Percentiles rank a stretch among this genome's conserved stretches.
Evolutionary conservation across 768 basidiomycete genomes (phyloP).

Genomic region (Leccinum boreale): DNA sequence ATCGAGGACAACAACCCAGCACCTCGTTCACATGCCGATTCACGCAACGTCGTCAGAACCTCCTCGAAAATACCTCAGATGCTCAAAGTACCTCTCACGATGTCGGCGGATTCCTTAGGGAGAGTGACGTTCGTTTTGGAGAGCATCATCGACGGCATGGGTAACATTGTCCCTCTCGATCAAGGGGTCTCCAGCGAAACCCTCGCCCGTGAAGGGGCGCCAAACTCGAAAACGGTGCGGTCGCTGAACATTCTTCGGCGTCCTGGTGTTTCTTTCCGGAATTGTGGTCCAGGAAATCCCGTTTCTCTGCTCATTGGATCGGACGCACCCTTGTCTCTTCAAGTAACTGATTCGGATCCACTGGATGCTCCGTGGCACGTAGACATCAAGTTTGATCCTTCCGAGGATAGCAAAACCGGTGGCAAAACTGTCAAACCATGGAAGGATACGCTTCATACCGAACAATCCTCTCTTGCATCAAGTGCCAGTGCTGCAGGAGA

Average conservation of each 20-base stretch:
- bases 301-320: conserved; percentile 69
- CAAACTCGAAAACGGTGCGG: conserved; percentile 49
- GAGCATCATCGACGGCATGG: conserved; percentile 77
- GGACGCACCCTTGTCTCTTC: conserved; percentile 54
- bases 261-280: conserved; percentile 67
- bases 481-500: conserved; percentile 66
- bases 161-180: conserved; percentile 62
- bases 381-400: conserved; percentile 58
- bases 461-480: conserved; percentile 44
- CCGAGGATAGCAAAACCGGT: conserved; percentile 34
- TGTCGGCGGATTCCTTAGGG: conserved; percentile 62
- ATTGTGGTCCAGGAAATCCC: conserved; percentile 69
- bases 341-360: conserved; percentile 51
- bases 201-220: conserved; percentile 23
- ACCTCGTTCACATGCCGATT: conserved; percentile 25
- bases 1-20: conserved; percentile 59
- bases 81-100: conserved; percentile 64
- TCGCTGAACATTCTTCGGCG: conserved; percentile 69
- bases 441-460: conserved; percentile 58
- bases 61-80: conserved; percentile 44
- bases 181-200: conserved; percentile 27
- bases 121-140: conserved; percentile 73
- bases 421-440: conserved; percentile 52
- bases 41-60: conserved; percentile 20
- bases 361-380: conserved; percentile 70